Evolutionary conservation across 331 rosid genomes (phyloP).

Genomic region (Rosa hybrid): DNA sequence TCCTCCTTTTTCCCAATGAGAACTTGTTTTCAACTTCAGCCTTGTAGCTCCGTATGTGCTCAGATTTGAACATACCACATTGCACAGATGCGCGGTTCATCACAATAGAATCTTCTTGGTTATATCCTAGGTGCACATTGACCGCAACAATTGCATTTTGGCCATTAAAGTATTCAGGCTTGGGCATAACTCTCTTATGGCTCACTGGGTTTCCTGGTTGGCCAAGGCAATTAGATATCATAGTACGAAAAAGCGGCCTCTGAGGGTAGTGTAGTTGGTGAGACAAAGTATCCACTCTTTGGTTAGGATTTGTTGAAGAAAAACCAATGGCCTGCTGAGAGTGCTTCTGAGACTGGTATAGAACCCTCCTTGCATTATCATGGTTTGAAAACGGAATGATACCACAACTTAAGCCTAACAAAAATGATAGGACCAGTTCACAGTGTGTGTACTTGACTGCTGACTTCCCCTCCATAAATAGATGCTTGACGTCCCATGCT

Average conservation of each 20-base stretch:
- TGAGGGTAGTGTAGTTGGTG: conserved; percentile 85
- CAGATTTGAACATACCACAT: conserved; percentile 96
- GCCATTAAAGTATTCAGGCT: conserved; percentile 80
- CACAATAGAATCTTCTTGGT: conserved; percentile 93
- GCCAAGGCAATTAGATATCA: conserved; percentile 84
- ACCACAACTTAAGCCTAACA: conserved; percentile 78
- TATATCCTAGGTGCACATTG: conserved; percentile 89
- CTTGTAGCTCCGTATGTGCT: conserved; percentile 82
- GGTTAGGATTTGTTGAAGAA: conserved; percentile 62
- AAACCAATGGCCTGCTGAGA: conserved; percentile 93
- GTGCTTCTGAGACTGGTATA: conserved; percentile 91
- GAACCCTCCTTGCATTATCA: conserved; percentile 90
- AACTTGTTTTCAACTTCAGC: conserved; percentile 79
- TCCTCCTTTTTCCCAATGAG: conserved; percentile 64
- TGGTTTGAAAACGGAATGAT: conserved; percentile 90
- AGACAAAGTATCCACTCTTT: conserved; percentile 83
- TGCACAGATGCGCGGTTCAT: conserved; percentile 90
- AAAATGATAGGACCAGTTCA: conserved; percentile 82
- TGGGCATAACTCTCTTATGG: conserved; percentile 46
- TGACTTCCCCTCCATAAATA: conserved; percentile 54
- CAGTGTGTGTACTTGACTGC: conserved; percentile 70
- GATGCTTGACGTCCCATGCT: conserved; percentile 70
- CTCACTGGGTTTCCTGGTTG: conserved; percentile 43
- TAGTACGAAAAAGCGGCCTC: conserved; percentile 72
- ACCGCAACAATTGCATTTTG: conserved; percentile 94